Base-by-base conservation (phyloP, 164 flowering plant species). In the Liquidambar formosana region DNA sequence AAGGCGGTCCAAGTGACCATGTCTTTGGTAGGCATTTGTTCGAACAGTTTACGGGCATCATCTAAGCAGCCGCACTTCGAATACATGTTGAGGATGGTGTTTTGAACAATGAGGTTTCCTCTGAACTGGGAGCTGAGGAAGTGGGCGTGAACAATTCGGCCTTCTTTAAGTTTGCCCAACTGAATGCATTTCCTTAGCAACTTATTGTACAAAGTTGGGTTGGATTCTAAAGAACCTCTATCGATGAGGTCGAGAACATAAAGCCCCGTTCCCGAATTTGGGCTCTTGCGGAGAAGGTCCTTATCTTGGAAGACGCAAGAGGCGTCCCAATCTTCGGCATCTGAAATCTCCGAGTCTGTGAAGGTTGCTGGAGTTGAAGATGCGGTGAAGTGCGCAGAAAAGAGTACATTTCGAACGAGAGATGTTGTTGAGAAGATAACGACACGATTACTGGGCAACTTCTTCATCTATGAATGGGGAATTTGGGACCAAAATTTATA, bases 1-100 rank as follows among this genome's bases (percentile, higher is more conserved):
- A 88, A 52, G 38, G 80, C 78, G 25, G 90, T 89, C 86, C 90
- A 89, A 6, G 88, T 72, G n/a, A 88, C 88, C 78, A 76, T 75
- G 38, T 86, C 87, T 64, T 67, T 85, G 21, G 38, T 60, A 46
- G 74, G 78, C 87, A 88, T 88, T 72, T 82, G 70, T 22, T 86
- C 88, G 46, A 89, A 89, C 64, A 80, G 47, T 18, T 73, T 73
- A 2, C 79, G 85, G 0, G 89, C 91, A 11, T 85, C 86, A 3
- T 56, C 82, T 58, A 88, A 44, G 66, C 70, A 59, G 14, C 85
- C 84, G 64, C 93, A 86, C 66, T 83, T 85, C 0, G 83, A 80
- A 73, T 84, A 90, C 90, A 87, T 80, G 62, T 82, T 77, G 26
- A 90, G 54, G 25, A 84, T 46, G 1, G 78, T 69, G 73, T 85